Percentiles rank a stretch among this genome's conserved stretches.
Conservation (phyloP, 1,139 yeast species). For the Debaryomyces subglobosus region DNA sequence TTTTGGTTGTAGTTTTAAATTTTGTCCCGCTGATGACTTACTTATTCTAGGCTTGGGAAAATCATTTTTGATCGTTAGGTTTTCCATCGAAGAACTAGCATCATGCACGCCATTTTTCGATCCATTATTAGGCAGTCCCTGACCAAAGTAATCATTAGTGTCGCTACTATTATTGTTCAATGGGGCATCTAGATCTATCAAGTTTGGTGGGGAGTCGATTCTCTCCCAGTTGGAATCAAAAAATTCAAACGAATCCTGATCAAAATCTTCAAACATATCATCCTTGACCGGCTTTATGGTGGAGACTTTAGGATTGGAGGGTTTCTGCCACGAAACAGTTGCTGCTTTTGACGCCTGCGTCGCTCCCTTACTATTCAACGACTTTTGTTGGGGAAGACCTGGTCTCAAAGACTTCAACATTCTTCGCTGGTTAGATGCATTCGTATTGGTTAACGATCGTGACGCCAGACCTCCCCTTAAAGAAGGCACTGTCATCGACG, state of each 20-base stretch:
- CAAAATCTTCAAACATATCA: conserved; percentile 49
- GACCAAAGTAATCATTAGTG: conserved; percentile 17
- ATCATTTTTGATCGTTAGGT: conserved; percentile 21
- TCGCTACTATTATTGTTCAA: neutral
- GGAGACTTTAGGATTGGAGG: conserved; percentile 19
- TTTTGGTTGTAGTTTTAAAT: conserved; percentile 4
- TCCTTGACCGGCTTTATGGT: conserved; percentile 13
- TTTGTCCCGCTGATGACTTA: neutral
- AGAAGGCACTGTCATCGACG: conserved; percentile 30
- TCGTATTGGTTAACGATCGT: conserved; percentile 16
- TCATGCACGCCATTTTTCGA: conserved; percentile 5
- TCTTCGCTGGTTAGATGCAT: conserved; percentile 21
- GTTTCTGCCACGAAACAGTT: conserved; percentile 43
- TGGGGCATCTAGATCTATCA: conserved; percentile 39
- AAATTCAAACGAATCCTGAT: conserved; percentile 37
- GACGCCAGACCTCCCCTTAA: conserved; percentile 23
- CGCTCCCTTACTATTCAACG: conserved; percentile 6
- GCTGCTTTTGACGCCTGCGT: conserved; percentile 50
- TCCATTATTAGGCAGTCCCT: neutral
- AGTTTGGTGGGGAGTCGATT: conserved; percentile 23
- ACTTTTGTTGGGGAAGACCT: conserved; percentile 7
- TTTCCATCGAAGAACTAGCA: conserved; percentile 21
- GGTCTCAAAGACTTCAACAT: conserved; percentile 45
- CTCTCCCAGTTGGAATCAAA: conserved; percentile 34
- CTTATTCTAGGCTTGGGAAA: conserved; percentile 15